phyloP scores from a whole-genome alignment of 768 basidiomycete species.

The Cystobasidium onofrii region DNA sequence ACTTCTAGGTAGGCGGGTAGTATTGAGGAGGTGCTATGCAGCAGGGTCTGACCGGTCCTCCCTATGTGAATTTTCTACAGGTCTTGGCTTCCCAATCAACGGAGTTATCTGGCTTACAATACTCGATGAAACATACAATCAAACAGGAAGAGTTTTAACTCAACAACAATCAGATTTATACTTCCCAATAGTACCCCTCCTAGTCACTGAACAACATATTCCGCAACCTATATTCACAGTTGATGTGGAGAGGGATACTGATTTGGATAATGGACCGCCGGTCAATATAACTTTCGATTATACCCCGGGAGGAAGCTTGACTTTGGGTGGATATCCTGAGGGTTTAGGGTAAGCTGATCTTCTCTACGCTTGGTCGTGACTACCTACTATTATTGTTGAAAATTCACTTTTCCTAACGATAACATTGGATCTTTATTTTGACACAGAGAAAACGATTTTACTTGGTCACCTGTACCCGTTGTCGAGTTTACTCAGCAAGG shows the following conservation, averaged over 20 bases:
- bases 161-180: not conserved
- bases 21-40: not conserved
- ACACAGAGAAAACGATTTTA: not conserved
- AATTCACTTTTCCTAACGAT: no score
- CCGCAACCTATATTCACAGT: not conserved
- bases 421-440: no score
- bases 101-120: conserved; percentile 7
- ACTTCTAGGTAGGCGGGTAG: conserved; percentile 13
- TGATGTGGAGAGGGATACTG: not conserved
- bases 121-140: not conserved
- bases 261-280: not conserved
- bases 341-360: not conserved
- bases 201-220: not conserved
- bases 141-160: not conserved
- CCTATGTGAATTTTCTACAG: not conserved
- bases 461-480: conserved; percentile 20
- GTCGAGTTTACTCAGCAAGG: conserved; percentile 12
- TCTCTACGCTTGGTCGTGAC: not conserved
- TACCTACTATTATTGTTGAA: not conserved
- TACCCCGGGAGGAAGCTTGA: not conserved
- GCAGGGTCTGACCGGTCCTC: not conserved
- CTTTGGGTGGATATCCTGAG: conserved; percentile 24
- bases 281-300: conserved; percentile 18
- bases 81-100: conserved; percentile 26
- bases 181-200: conserved; percentile 3